These are phyloP conservation scores for Exophiala sideris DNA, from an alignment of 2,329 filamentous ascomycete species.

Conservation along the genomic window DNA sequence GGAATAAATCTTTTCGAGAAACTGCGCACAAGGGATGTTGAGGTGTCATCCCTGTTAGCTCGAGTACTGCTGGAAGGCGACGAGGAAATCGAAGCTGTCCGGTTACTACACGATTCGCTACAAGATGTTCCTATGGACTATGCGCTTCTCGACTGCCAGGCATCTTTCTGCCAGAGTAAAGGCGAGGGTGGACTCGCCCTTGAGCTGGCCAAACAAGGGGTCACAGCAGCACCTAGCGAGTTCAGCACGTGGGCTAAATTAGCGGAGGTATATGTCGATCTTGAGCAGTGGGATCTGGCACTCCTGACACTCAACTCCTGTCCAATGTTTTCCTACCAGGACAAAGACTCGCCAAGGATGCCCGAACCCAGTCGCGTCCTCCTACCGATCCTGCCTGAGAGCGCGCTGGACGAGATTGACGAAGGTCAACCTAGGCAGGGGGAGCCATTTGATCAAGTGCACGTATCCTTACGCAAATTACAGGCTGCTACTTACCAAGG, in stretches of 20 bases:
- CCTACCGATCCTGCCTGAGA: constrained; percentile 83
- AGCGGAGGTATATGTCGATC: constrained; percentile 86
- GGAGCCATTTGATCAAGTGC: constrained; percentile 77
- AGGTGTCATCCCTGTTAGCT: constrained; percentile 88
- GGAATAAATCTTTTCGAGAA: constrained; percentile 98
- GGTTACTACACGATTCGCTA: constrained; percentile 80
- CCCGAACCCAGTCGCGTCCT: constrained; percentile 86
- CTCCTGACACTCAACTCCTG: constrained; percentile 95
- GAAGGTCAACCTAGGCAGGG: constrained; percentile 72
- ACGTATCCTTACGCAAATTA: constrained; percentile 79
- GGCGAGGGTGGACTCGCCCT: constrained; percentile 81
- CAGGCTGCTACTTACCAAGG: constrained; percentile 88
- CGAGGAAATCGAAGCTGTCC: constrained; percentile 93
- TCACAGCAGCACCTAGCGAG: constrained; percentile 91
- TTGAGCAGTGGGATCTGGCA: constrained; percentile 96
- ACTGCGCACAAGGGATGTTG: constrained; percentile 80
- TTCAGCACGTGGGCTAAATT: constrained; percentile 95
- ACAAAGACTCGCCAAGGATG: constrained; percentile 93
- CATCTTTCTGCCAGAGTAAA: constrained; percentile 86
- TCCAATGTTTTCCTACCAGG: constrained; percentile 99
- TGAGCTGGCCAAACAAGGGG: constrained; percentile 89
- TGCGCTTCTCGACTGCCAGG: constrained; percentile 90
- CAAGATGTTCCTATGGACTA: constrained; percentile 97
- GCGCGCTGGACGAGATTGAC: constrained; percentile 91
- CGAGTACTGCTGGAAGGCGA: constrained; percentile 91